Evolutionary conservation across 2,329 filamentous ascomycete species (phyloP), one percentile per base, ranked within the genome.

Genomic region (Botrytis galanthina): DNA sequence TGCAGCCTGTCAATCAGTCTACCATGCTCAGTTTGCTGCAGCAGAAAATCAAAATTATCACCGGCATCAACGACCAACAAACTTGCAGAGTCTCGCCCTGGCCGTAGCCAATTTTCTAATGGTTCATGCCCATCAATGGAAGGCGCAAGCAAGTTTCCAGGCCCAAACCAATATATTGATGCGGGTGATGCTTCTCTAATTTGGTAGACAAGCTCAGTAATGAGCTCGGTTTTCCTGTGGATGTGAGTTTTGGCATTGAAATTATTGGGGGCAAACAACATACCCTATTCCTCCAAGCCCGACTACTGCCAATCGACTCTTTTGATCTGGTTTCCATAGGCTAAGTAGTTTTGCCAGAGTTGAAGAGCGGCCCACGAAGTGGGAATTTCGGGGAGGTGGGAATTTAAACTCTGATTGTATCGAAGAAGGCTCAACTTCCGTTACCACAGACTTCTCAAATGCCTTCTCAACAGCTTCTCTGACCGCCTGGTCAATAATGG

Each of bases 241-340:
- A 54, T 8, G 64, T 77, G 42, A 76, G 71, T 29, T 72, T 60
- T 22, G n/a, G 14, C 29, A 32, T 10, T 26, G 6, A 35, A 20
- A 18, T 3, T 3, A 4, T 26, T 32, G 16, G 8, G 10, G 26
- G 35, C 0, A 16, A 57, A 63, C 26, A 63, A 64, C 74, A 59
- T 73, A 78, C 77, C 78, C 78, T 66, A 76, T 75, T 35, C 78
- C 78, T 60, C 78, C 78, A n/a, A 79, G 71, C 8, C 77, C 78
- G 51, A 76, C 74, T 60, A 78, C 74, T n/a, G 75, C 76, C 48
- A 78, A 76, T 39, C 78, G 70, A 12, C 73, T 74, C 54, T 73
- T 77, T 26, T 72, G 64, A 22, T 74, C 74, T 26, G 77, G 76
- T 44, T 76, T 77, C 76, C 78, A 78, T 70, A 78, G 75, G n/a